Base-by-base conservation (phyloP, 495 filamentous ascomycete species). In the Trichoderma reesei region DNA sequence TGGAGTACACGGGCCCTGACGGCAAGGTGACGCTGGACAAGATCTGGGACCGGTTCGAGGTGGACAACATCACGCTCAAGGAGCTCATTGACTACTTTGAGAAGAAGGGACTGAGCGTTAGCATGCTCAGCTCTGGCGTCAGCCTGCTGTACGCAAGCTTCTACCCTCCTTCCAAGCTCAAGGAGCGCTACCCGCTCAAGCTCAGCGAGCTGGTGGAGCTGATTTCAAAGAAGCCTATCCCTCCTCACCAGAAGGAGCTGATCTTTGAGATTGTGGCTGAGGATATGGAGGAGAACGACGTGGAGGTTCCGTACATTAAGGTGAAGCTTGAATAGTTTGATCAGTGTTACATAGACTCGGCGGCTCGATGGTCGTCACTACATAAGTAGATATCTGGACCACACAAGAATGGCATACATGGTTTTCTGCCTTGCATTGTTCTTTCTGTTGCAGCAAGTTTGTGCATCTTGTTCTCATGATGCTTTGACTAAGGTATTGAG, bases 271-370 rank as follows among this genome's bases (percentile, higher is more conserved):
- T 97, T 68, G 94, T 91, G 11, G 90, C 88, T 6, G 95, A 99
- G 73, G 95, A 98, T 70, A 76, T 84, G 70, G 88, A 85, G 2
- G 94, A 88, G 63, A 90, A 98, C 78, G 95, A 99, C 76, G 92
- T 98, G 5, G 95, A 99, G 77, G 87, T 98, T 67, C 95, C 95
- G 8, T 97, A 96, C 74, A 90, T 98, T 71, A 96, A 93, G 88
- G 85, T 96, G 68, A 91, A 88, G 68, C 79, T 63, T 66, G 73
- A 46, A 78, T n/a, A 41, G 37, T 39, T 26, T 20, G 18, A 20
- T 48, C 7, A 14, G 59, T 3, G 11, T 36, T 56, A 8, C 11
- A 56, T 56, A 56, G 51, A 56, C 31, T 18, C 26, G 51, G 31
- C 31, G 11, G 51, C 3, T 36, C 51, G 34, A 13, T 5, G 34